phyloP scores from a whole-genome alignment of 1,139 yeast species.

The Eremothecium coryli region DNA sequence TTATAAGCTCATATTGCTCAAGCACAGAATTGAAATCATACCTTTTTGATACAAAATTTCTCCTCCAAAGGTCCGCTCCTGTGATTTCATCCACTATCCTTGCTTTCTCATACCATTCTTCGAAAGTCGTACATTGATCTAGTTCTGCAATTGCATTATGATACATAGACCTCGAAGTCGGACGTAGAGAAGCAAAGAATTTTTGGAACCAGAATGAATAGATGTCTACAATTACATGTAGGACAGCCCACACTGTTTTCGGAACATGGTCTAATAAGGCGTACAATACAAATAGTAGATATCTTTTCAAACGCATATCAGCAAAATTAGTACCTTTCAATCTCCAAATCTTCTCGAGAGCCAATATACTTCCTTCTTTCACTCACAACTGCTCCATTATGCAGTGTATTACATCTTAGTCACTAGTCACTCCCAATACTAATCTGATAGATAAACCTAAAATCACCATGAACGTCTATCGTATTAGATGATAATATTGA shows the following conservation, averaged over 20 bases:
- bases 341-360: conserved; percentile 1
- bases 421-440: too few relatives aligned
- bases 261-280: conserved; percentile 44
- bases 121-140: conserved; percentile 36
- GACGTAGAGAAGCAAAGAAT: conserved; percentile 24
- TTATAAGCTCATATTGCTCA: conserved; percentile 56
- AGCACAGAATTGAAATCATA: conserved; percentile 80
- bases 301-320: conserved; percentile 11
- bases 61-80: conserved; percentile 74
- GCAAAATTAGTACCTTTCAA: conserved; percentile 2
- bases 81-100: conserved; percentile 54
- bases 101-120: conserved; percentile 55
- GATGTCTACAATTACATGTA: conserved; percentile 53
- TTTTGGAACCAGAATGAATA: conserved; percentile 46
- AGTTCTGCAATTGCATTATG: conserved; percentile 26
- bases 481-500: too few relatives aligned
- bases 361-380: conserved; percentile 1
- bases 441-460: too few relatives aligned
- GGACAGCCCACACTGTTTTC: conserved; percentile 48
- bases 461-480: too few relatives aligned
- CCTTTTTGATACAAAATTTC: conserved; percentile 69
- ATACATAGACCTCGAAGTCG: conserved; percentile 25
- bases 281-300: conserved; percentile 21
- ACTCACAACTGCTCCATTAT: too few relatives aligned
- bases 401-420: too few relatives aligned